These are phyloP conservation scores for Trichosporon sp. DNA, from an alignment of 1,284 basidiomycete genomes.

Conservation along the genomic window DNA sequence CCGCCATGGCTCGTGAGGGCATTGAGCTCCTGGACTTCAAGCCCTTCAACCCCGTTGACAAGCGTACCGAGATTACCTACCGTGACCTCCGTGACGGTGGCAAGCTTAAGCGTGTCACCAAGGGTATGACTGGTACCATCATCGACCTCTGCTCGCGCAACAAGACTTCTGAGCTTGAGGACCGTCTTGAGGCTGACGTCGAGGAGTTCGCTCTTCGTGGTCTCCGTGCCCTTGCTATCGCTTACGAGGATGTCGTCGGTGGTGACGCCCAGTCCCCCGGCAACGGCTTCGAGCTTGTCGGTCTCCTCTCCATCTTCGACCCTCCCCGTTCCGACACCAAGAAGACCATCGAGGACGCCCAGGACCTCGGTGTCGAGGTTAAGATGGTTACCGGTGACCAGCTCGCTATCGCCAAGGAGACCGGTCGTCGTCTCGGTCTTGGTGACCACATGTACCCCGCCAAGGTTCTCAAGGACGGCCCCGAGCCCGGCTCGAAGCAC, in stretches of 20 bases:
- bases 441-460: slow-evolving; percentile 97
- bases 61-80: slow-evolving; percentile 98
- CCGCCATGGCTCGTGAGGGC: slow-evolving; percentile 75
- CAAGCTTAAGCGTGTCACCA: slow-evolving; percentile 95
- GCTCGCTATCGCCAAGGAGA: slow-evolving; percentile 99
- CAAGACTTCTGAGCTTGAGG: slow-evolving; percentile 90
- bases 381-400: slow-evolving; percentile 99
- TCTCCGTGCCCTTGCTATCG: slow-evolving; percentile 96
- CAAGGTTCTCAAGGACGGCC: slow-evolving; percentile 91
- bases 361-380: slow-evolving; percentile 93
- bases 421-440: slow-evolving; percentile 91
- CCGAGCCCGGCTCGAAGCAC: slow-evolving; percentile 74
- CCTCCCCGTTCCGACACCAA: slow-evolving; percentile 98
- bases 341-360: slow-evolving; percentile 96
- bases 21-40: slow-evolving; percentile 98
- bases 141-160: slow-evolving; percentile 94
- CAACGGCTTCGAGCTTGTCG: slow-evolving; percentile 95
- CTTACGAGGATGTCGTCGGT: slow-evolving; percentile 88
- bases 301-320: slow-evolving; percentile 96
- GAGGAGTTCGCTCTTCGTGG: slow-evolving; percentile 94
- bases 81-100: slow-evolving; percentile 81
- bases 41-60: slow-evolving; percentile 99
- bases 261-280: slow-evolving; percentile 63
- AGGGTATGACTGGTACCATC: slow-evolving; percentile 98
- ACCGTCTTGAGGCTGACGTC: slow-evolving; percentile 88